phyloP scores from a whole-genome alignment of 1,139 yeast genomes.

The Lodderomyces pseudojiufengensis region DNA sequence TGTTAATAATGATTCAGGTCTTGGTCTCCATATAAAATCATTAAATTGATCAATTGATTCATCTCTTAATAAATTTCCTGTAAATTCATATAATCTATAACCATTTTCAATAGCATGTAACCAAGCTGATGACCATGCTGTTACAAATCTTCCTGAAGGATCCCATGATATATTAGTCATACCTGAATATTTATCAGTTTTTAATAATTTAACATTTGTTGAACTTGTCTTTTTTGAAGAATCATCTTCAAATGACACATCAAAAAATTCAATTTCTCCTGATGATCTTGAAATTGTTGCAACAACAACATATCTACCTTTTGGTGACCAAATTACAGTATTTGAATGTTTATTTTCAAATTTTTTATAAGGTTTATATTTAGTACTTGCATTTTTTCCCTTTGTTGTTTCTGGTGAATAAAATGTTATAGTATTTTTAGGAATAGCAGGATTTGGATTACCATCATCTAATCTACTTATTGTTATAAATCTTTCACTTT shows the following conservation, averaged over 20 bases:
- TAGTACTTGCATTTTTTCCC: constrained; percentile 73
- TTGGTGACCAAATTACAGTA: constrained; percentile 85
- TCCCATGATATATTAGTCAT: constrained; percentile 92
- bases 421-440: constrained; percentile 72
- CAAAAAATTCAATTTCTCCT: constrained; percentile 82
- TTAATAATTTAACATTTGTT: constrained; percentile 62
- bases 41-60: constrained; percentile 80
- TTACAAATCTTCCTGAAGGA: constrained; percentile 87
- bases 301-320: constrained; percentile 82
- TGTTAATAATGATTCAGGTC: constrained; percentile 77
- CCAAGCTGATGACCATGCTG: constrained; percentile 87
- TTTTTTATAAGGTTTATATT: constrained; percentile 40
- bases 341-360: constrained; percentile 66
- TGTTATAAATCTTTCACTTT: constrained; percentile 78
- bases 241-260: constrained; percentile 77
- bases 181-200: constrained; percentile 65
- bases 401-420: constrained; percentile 89
- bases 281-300: constrained; percentile 64
- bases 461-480: constrained; percentile 66
- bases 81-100: constrained; percentile 79
- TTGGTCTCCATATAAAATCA: constrained; percentile 95
- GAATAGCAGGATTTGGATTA: constrained; percentile 62
- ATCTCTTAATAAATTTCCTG: constrained; percentile 73
- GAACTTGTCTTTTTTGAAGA: constrained; percentile 38
- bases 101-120: constrained; percentile 87